These are phyloP conservation scores for Diophrys appendiculata DNA, from an alignment of 73 alveolate species.

Conservation along the genomic window DNA sequence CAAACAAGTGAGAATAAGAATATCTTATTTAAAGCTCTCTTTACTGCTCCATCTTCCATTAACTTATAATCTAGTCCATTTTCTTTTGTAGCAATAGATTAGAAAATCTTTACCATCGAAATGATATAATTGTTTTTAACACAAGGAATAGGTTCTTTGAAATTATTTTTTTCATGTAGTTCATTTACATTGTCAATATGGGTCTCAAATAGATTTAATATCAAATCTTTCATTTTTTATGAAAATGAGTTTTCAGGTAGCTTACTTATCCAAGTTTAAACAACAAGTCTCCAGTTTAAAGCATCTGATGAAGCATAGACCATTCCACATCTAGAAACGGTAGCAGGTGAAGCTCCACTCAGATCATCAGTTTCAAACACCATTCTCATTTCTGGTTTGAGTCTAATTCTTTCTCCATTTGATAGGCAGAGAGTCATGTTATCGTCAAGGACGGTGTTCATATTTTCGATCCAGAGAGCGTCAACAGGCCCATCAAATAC, in stretches of 20 bases:
- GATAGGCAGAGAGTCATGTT: conserved; percentile 97
- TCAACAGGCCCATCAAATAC: conserved; percentile 99
- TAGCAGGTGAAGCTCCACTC: conserved; percentile 96
- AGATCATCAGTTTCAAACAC: conserved; percentile 94
- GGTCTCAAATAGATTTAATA: conserved; percentile 64
- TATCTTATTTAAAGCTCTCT: conserved; percentile 63
- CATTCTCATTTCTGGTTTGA: conserved; percentile 92
- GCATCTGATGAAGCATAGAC: conserved; percentile 83
- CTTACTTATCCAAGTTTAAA: conserved; percentile 69
- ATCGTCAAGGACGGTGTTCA: conserved; percentile 99
- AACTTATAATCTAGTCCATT: conserved; percentile 57
- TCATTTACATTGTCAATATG: conserved; percentile 80
- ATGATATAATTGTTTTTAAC: conserved; percentile 68
- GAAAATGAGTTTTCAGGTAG: conserved; percentile 64
- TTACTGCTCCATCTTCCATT: conserved; percentile 60
- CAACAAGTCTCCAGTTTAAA: conserved; percentile 75
- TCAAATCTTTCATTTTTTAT: conserved; percentile 30
- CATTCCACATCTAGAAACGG: conserved; percentile 98
- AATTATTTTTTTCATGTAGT: conserved; percentile 63
- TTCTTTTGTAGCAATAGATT: conserved; percentile 60
- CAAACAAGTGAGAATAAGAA: conserved; percentile 73
- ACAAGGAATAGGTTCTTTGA: conserved; percentile 86
- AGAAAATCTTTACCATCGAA: conserved; percentile 72
- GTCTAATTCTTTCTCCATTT: conserved; percentile 92
- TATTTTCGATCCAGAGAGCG: conserved; percentile 97